phyloP scores from a whole-genome alignment of 1,284 basidiomycete species.

The Ustilago lituana region DNA sequence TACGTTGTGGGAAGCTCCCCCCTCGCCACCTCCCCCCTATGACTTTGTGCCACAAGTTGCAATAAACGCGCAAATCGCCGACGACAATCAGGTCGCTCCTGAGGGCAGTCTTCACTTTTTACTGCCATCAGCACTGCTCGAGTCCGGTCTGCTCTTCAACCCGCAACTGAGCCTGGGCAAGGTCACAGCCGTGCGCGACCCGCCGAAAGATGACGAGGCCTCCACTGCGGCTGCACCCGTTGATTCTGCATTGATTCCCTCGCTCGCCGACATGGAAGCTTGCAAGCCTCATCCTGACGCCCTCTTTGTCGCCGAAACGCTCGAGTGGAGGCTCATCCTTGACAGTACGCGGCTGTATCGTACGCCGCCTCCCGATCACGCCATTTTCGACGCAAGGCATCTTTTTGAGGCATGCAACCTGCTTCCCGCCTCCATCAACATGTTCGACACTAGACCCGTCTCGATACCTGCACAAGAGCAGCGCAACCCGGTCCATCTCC shows the following conservation, averaged over 20 bases:
- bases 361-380: not conserved
- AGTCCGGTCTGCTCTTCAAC: slow-evolving; percentile 44
- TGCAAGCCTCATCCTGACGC: slow-evolving; percentile 48
- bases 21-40: slow-evolving; percentile 23
- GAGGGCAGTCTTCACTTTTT: slow-evolving; percentile 10
- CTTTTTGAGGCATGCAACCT: slow-evolving; percentile 41
- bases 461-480: slow-evolving; percentile 23
- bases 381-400: slow-evolving; percentile 5
- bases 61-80: not conserved
- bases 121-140: slow-evolving; percentile 33
- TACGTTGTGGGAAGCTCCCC: not conserved
- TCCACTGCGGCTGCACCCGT: not conserved
- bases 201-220: not conserved
- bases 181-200: slow-evolving; percentile 11
- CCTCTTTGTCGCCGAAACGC: slow-evolving; percentile 44
- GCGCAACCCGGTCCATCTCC: slow-evolving; percentile 14
- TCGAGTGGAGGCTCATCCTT: slow-evolving; percentile 51
- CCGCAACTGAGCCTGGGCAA: slow-evolving; percentile 22
- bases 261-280: slow-evolving; percentile 14
- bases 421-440: slow-evolving; percentile 13
- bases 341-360: slow-evolving; percentile 15
- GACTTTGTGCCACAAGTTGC: not conserved
- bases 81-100: not conserved
- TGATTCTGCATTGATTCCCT: slow-evolving; percentile 4
- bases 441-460: slow-evolving; percentile 35